phyloP scores from a whole-genome alignment of 139 green algal species.

The Auxenochlorella protothecoides region DNA sequence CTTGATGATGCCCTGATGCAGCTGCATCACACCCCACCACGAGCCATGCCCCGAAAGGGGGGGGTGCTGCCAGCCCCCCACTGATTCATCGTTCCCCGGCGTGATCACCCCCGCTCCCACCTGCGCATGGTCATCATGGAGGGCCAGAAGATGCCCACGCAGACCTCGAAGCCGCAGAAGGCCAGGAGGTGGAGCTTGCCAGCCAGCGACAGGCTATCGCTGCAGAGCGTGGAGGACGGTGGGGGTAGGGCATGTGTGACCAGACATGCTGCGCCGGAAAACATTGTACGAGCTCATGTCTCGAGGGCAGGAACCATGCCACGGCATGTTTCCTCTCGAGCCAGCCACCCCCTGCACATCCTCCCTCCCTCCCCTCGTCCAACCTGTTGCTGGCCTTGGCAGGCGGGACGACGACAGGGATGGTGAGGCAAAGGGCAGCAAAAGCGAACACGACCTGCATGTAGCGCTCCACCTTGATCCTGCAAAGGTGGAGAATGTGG shows the following conservation, averaged over 20 bases:
- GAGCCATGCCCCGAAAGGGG: no score
- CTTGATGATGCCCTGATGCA: no score
- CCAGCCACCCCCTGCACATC: no score
- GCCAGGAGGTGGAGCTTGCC: constrained; percentile 74
- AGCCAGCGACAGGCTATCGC: background rate
- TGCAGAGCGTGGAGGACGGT: no score
- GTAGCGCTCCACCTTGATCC: constrained; percentile 55
- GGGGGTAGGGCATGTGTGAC: no score
- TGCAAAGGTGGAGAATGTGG: background rate
- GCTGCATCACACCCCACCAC: no score
- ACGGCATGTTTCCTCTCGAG: no score
- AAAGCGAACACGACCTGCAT: constrained; percentile 78
- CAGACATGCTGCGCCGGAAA: no score
- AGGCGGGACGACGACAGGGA: constrained; percentile 40
- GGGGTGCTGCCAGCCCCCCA: no score
- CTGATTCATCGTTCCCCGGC: no score
- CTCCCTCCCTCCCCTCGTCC: background rate
- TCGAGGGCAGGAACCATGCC: no score
- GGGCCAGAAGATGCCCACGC: constrained; percentile 92
- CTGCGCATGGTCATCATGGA: constrained; percentile 92
- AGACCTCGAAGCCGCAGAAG: constrained; percentile 89
- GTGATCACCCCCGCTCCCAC: background rate
- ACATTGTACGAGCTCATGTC: no score
- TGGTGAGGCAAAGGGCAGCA: constrained; percentile 41
- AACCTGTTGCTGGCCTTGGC: background rate